Evolutionary conservation across 2,329 filamentous ascomycete genomes (phyloP).

Genomic region (Colletotrichum sp.): DNA sequence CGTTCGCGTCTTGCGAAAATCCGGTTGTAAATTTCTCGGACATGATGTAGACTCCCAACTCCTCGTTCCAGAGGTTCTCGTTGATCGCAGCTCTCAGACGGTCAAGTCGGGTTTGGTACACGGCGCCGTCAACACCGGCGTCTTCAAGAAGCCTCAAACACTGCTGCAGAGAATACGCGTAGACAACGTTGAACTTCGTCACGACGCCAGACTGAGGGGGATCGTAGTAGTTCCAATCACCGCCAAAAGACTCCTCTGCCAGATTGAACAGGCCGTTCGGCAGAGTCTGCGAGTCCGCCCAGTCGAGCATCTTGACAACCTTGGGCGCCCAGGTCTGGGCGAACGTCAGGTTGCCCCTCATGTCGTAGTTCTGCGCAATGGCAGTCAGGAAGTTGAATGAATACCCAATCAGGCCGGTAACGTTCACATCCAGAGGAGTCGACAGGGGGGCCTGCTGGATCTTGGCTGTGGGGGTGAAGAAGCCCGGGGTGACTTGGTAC

Average conservation of each 20-base stretch:
- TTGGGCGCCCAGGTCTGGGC: conserved; percentile 30
- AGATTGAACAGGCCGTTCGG: conserved; percentile 30
- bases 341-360: conserved; percentile 30
- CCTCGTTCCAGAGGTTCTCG: conserved; percentile 27
- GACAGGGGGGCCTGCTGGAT: conserved; percentile 31
- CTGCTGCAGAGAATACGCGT: conserved; percentile 34
- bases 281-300: conserved; percentile 33
- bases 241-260: conserved; percentile 28
- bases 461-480: conserved; percentile 35
- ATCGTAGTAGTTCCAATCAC: conserved; percentile 41
- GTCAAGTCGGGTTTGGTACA: conserved; percentile 28
- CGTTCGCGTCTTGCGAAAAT: conserved; percentile 35
- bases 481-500: conserved; percentile 31
- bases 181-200: conserved; percentile 35
- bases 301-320: conserved; percentile 35
- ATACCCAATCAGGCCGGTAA: conserved; percentile 38
- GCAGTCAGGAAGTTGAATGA: conserved; percentile 37
- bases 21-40: conserved; percentile 23
- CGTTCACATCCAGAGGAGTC: conserved; percentile 23
- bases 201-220: conserved; percentile 30
- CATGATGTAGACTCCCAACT: conserved; percentile 28
- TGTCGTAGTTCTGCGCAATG: conserved; percentile 29
- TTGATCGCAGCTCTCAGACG: conserved; percentile 29
- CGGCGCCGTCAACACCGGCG: conserved; percentile 20
- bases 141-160: conserved; percentile 22